Evolutionary conservation across 106 monocot species (phyloP).

Genomic region (Dioscorea dumetorum): DNA sequence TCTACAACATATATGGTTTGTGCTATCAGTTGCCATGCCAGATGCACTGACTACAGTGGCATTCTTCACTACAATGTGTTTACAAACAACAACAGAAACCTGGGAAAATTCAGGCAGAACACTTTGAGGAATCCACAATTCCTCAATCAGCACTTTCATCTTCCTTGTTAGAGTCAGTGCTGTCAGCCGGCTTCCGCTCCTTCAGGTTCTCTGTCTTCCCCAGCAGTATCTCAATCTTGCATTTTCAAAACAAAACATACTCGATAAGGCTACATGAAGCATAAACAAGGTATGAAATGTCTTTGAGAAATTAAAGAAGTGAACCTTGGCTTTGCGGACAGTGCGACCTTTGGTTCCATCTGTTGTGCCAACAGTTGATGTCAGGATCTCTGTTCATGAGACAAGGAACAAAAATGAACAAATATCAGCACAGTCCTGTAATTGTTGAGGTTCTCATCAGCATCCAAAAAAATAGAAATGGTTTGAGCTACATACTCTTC

Average conservation of each 20-base stretch:
- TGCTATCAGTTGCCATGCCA: not conserved
- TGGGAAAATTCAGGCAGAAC: not conserved
- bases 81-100: not conserved
- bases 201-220: slow-evolving; percentile 28
- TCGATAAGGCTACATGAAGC: too few relatives aligned
- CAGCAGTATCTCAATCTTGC: slow-evolving; percentile 32
- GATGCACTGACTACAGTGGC: not conserved
- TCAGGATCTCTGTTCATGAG: slow-evolving; percentile 18
- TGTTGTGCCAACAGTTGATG: slow-evolving; percentile 28
- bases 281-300: too few relatives aligned
- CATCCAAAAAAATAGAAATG: too few relatives aligned
- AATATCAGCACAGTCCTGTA: not conserved
- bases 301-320: not conserved
- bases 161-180: not conserved
- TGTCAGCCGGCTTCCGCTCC: slow-evolving; percentile 10
- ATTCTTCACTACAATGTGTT: not conserved
- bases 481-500: slow-evolving; percentile 21
- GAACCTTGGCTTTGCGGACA: slow-evolving; percentile 26
- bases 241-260: too few relatives aligned
- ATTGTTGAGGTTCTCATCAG: not conserved
- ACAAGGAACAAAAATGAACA: not conserved
- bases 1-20: not conserved
- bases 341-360: slow-evolving; percentile 18
- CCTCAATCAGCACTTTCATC: not conserved
- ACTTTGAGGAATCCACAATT: not conserved